Base-by-base conservation (phyloP, 345 rosid species). In the Turritis glabra region DNA sequence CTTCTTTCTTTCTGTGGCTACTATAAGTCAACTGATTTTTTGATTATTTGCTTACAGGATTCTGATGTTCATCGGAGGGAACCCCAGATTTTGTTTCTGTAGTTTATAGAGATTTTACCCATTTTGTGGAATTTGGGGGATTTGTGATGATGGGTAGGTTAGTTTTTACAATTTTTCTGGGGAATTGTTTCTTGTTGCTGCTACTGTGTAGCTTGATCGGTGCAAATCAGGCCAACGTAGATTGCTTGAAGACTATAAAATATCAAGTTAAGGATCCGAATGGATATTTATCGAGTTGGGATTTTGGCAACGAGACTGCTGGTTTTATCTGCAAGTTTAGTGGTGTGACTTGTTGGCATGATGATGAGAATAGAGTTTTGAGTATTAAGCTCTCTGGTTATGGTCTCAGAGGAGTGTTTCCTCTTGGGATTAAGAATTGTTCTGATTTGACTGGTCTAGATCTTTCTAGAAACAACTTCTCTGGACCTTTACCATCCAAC, bases 341-440 rank as follows among this genome's bases (percentile, higher is more conserved):
- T 11, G 98, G 98, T 33, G 82, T 93, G 37, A 87, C 87, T 8
- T 93, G 98, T 68, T 93, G 98, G 98, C 98, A 93, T 54, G 94
- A 91, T 7, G 94, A 87, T 75, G 98, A 93, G 86, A 91, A 84
- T 76, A 87, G 56, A 73, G 96, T 93, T 47, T 76, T 93, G 69
- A 88, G 84, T 77, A 77, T 93, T 55, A 84, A 74, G 74, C 91
- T 93, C 25, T 56, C 86, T 1, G 88, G 84, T 73, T 82, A 59
- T 86, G 96, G 88, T 25, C 91, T 93, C 46, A 67, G 44, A 30
- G 98, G 98, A 35, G 11, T 0, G 77, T 93, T 93, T 74, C 98
- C 98, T 76, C 46, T 0, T 3, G 90, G 80, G 4, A 33, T 93
- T 26, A 0, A 6, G 23, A 11, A 77, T 0, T 93, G 98, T 77